Percentiles rank a stretch among this genome's conserved stretches.
phyloP scores from a whole-genome alignment of 2,329 filamentous ascomycete genomes.

The Scedosporium dehoogii region DNA sequence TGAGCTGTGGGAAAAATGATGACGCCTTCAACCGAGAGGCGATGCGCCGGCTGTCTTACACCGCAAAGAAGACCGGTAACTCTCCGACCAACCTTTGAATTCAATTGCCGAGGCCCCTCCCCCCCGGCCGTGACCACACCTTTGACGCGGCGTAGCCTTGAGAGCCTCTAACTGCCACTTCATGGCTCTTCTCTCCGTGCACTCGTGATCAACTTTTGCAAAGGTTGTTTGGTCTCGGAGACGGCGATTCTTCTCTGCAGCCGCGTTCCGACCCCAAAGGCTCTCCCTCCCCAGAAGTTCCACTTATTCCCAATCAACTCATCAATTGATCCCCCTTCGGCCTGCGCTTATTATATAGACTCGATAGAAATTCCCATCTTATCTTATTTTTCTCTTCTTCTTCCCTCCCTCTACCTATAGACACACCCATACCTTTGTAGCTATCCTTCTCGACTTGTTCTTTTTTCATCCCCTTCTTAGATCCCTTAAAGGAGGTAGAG shows the following conservation, averaged over 20 bases:
- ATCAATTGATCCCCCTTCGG: not conserved
- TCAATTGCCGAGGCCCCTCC: slow-evolving; percentile 1
- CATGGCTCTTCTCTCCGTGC: not conserved
- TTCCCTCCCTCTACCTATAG: not conserved
- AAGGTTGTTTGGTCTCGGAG: not conserved
- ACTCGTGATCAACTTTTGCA: not conserved
- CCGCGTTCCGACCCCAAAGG: not conserved
- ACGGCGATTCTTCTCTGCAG: not conserved
- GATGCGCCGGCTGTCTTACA: not conserved
- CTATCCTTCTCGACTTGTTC: not conserved
- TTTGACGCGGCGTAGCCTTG: not conserved
- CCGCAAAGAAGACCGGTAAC: not conserved
- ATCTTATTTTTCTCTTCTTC: not conserved
- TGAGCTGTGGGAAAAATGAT: too few relatives aligned
- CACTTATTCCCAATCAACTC: not conserved
- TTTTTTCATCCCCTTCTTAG: not conserved
- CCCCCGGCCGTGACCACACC: not conserved
- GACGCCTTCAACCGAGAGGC: too few relatives aligned
- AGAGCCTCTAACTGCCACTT: not conserved
- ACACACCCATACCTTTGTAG: not conserved
- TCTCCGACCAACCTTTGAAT: not conserved
- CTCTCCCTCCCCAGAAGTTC: not conserved
- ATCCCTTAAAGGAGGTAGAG: not conserved
- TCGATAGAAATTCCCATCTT: too few relatives aligned
- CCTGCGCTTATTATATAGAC: too few relatives aligned